These are phyloP conservation scores for Colletotrichum zoysiae DNA, from an alignment of 2,329 filamentous ascomycete genomes.

Conservation along the genomic window DNA sequence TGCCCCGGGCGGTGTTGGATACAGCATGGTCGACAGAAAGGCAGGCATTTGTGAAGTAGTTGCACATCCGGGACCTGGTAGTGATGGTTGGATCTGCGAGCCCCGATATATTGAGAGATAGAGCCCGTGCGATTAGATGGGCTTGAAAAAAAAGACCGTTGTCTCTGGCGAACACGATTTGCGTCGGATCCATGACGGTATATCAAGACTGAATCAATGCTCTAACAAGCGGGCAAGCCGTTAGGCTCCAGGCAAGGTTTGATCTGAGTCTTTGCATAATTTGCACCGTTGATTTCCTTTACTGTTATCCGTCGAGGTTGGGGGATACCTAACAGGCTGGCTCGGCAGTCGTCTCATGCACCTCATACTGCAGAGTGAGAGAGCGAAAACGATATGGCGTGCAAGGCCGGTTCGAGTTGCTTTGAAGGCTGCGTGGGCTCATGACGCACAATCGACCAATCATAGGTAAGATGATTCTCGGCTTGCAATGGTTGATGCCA, in stretches of 20 bases:
- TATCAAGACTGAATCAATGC: not conserved
- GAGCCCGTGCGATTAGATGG: slow-evolving; percentile 22
- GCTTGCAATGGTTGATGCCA: not conserved
- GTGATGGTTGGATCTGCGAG: not conserved
- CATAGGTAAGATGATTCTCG: not conserved
- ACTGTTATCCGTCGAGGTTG: slow-evolving; percentile 3
- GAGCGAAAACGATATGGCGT: slow-evolving; percentile 10
- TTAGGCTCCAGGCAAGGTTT: slow-evolving; percentile 1
- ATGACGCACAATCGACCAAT: not conserved
- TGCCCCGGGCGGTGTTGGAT: not conserved
- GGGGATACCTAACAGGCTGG: not conserved
- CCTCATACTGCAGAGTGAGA: not conserved
- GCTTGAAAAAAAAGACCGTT: slow-evolving; percentile 8
- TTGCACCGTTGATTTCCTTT: slow-evolving; percentile 2
- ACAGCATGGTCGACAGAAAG: not conserved
- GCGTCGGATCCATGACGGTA: not conserved
- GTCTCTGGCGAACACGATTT: slow-evolving; percentile 6
- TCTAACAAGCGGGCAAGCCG: not conserved
- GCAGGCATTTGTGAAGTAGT: not conserved
- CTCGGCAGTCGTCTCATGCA: slow-evolving; percentile 8
- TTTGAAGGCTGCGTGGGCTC: slow-evolving; percentile 9
- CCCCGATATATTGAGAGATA: slow-evolving; percentile 12
- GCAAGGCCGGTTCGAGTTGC: slow-evolving; percentile 14
- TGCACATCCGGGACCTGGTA: not conserved
- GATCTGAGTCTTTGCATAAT: not conserved